Evolutionary conservation across 768 basidiomycete genomes (phyloP).

Genomic region (Lentinula boryana): DNA sequence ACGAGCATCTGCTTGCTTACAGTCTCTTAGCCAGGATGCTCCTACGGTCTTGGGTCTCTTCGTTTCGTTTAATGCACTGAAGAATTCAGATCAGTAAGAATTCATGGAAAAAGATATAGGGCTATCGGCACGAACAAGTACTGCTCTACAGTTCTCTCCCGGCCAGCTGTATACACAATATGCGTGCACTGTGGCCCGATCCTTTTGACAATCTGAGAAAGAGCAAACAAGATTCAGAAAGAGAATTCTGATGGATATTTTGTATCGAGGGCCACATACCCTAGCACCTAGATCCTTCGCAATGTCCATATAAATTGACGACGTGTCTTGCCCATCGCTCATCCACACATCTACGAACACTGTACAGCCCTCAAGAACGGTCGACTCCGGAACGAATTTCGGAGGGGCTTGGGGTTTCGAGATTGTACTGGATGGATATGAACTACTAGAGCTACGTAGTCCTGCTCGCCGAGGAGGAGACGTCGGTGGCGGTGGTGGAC

Average conservation of each 20-base stretch:
- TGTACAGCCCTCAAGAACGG: constrained; percentile 63
- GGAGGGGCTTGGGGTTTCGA: constrained; percentile 14
- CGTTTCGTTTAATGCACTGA: constrained; percentile 59
- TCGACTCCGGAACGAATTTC: constrained; percentile 19
- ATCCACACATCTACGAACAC: constrained; percentile 88
- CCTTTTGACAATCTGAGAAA: constrained; percentile 50
- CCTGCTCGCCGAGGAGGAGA: constrained; percentile 25
- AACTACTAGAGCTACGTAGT: constrained; percentile 36
- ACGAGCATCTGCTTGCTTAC: constrained; percentile 62
- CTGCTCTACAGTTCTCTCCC: constrained; percentile 64
- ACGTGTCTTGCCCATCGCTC: constrained; percentile 78
- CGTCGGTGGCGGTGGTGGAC: constrained; percentile 43
- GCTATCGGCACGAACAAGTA: constrained; percentile 46
- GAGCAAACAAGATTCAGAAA: not conserved
- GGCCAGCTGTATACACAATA: constrained; percentile 81
- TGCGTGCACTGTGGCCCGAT: constrained; percentile 75
- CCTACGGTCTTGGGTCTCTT: constrained; percentile 68
- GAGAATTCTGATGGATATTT: not conserved
- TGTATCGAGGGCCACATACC: constrained; percentile 35
- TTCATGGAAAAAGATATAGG: not conserved
- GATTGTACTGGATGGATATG: constrained; percentile 20
- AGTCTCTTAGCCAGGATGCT: constrained; percentile 87
- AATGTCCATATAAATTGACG: constrained; percentile 80
- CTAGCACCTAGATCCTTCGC: constrained; percentile 72
- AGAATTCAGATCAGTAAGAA: not conserved